These are phyloP conservation scores for Diutina mesorugosa DNA, from an alignment of 1,139 yeast genomes.

Conservation along the genomic window DNA sequence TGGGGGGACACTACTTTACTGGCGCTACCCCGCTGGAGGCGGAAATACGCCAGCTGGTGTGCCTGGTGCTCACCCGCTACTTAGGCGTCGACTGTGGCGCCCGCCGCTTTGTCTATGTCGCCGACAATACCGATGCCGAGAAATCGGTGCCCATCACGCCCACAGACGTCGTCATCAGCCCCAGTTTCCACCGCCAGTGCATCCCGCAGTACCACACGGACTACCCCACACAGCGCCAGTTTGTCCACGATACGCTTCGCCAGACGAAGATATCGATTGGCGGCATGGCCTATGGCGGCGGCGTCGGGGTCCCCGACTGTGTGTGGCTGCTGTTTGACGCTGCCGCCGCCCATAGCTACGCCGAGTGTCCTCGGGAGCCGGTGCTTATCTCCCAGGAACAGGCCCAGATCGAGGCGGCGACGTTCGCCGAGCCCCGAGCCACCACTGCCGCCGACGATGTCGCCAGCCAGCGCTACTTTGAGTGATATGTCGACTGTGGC, in stretches of 20 bases:
- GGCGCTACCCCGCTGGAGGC: slow-evolving; percentile 30
- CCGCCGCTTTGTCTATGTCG: slow-evolving; percentile 12
- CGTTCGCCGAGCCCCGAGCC: not conserved
- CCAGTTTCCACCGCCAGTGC: slow-evolving; percentile 33
- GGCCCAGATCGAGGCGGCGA: not conserved
- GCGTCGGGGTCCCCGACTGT: slow-evolving; percentile 83
- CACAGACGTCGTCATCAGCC: slow-evolving; percentile 23
- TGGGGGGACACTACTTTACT: slow-evolving; percentile 62
- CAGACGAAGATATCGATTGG: slow-evolving; percentile 43
- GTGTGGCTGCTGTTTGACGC: slow-evolving; percentile 49
- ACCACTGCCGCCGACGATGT: not conserved
- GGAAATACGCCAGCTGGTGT: slow-evolving; percentile 31
- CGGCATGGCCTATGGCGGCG: slow-evolving; percentile 65
- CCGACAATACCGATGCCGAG: slow-evolving; percentile 15
- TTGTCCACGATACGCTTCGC: slow-evolving; percentile 16
- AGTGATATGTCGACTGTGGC: not conserved
- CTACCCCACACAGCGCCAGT: slow-evolving; percentile 23
- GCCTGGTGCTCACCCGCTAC: slow-evolving; percentile 34
- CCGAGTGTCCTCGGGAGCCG: not conserved
- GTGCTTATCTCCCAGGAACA: not conserved
- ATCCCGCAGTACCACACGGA: slow-evolving; percentile 81
- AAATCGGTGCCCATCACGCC: slow-evolving; percentile 9
- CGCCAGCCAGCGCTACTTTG: not conserved
- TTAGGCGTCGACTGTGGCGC: slow-evolving; percentile 31
- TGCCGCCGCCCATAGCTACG: slow-evolving; percentile 20